Conservation (phyloP, 2,329 filamentous ascomycete genomes). For the Chaetomiaceae sp. region DNA sequence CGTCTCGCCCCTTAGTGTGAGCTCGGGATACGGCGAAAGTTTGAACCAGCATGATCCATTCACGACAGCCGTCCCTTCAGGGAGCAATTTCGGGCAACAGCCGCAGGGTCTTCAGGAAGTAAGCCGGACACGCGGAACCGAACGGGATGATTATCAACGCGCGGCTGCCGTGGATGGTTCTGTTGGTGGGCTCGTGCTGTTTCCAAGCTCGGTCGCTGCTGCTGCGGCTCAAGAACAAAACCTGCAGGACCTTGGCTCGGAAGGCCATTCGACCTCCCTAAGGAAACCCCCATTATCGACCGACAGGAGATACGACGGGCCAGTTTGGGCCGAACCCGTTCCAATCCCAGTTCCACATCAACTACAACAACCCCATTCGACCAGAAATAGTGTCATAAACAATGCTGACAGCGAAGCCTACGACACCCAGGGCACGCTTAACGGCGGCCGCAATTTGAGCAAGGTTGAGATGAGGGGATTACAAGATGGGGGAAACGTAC, state of each 20-base stretch:
- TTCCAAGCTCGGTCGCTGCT: neutral
- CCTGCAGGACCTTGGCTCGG: neutral
- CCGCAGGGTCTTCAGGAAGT: constrained; percentile 1
- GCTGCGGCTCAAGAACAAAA: neutral
- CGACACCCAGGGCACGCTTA: neutral
- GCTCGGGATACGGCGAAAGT: constrained; percentile 53
- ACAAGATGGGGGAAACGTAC: neutral
- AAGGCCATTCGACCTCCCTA: neutral
- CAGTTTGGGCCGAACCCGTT: constrained; percentile 10
- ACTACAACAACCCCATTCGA: neutral
- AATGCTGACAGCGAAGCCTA: neutral
- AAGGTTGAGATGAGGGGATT: neutral
- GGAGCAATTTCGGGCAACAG: constrained; percentile 38
- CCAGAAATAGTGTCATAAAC: neutral
- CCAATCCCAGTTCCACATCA: constrained; percentile 4
- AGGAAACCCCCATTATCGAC: neutral
- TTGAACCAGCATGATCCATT: constrained; percentile 56
- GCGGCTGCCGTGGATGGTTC: neutral
- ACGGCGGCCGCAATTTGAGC: neutral
- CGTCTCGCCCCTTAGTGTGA: constrained; percentile 76
- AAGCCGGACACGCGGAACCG: neutral
- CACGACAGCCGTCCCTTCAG: constrained; percentile 47
- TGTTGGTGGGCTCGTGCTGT: neutral
- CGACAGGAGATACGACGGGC: neutral
- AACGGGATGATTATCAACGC: neutral